These are phyloP conservation scores for Diplosphaera chodatii DNA, from an alignment of 139 green algal species.

Conservation along the genomic window DNA sequence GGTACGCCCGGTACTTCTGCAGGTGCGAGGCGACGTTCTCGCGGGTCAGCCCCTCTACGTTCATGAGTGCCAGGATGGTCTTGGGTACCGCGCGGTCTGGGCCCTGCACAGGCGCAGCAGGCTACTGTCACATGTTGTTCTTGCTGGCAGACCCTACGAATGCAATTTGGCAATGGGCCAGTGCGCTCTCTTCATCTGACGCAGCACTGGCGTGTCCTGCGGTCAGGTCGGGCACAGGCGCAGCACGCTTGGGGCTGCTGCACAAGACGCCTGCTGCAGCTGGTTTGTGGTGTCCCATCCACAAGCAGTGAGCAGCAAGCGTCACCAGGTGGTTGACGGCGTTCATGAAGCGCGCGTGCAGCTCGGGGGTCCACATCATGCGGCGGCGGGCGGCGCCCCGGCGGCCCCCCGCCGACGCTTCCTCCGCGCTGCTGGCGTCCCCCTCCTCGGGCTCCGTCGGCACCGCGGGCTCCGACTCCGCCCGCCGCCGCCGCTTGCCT, in stretches of 20 bases:
- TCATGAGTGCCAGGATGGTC: conserved; percentile 75
- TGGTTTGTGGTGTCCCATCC: too few species aligned
- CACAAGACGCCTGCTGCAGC: too few species aligned
- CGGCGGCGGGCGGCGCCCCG: conserved; percentile 28
- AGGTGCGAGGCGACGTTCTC: conserved; percentile 89
- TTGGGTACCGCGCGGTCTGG: conserved; percentile 47
- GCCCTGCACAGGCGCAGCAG: conserved; percentile 5
- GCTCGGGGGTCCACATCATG: conserved; percentile 68
- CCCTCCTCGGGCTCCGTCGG: neutral
- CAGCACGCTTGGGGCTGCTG: too few species aligned
- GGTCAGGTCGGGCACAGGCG: too few species aligned
- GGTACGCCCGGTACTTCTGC: conserved; percentile 84
- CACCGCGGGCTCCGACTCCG: neutral
- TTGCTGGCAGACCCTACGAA: too few species aligned
- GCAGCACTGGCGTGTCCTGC: too few species aligned
- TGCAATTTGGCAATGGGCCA: too few species aligned
- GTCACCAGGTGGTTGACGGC: conserved; percentile 40
- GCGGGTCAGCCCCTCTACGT: conserved; percentile 87
- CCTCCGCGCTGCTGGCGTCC: neutral
- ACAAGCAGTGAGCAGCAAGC: too few species aligned
- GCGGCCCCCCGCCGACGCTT: neutral
- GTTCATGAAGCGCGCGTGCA: conserved; percentile 72
- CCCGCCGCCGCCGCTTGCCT: neutral
- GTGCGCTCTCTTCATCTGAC: too few species aligned
- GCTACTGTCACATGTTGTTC: neutral